Evolutionary conservation across 768 basidiomycete genomes (phyloP).

Genomic region (Trametes coccinea): DNA sequence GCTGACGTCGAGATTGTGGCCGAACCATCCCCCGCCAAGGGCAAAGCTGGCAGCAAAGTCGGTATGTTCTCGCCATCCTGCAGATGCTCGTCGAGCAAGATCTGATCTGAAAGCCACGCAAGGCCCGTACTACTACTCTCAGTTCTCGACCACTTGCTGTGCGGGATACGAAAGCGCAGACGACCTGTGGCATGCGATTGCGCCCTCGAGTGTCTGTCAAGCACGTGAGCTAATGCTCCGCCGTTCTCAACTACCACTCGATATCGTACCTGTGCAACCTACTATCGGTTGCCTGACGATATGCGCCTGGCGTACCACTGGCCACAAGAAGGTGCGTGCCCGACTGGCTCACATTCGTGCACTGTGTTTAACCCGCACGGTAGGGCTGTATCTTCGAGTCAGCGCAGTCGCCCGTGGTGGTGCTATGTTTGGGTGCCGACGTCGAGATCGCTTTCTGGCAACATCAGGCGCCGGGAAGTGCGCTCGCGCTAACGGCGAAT

Average conservation of each 20-base stretch:
- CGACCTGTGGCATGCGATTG: neutral
- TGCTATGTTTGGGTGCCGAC: conserved; percentile 22
- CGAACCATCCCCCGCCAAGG: neutral
- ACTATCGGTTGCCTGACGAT: neutral
- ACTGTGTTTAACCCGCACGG: neutral
- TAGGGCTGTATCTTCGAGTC: conserved; percentile 16
- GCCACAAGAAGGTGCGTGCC: conserved; percentile 14
- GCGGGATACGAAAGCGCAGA: neutral
- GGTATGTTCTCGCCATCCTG: neutral
- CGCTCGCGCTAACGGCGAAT: neutral
- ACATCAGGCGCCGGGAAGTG: neutral
- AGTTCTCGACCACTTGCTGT: neutral
- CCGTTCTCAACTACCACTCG: neutral
- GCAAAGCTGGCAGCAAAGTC: neutral
- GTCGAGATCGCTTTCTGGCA: conserved; percentile 16
- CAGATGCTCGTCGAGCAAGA: no score
- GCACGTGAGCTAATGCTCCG: conserved; percentile 14
- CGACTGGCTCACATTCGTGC: neutral
- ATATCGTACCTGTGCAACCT: neutral
- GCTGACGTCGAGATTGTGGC: conserved; percentile 8
- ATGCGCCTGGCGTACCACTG: conserved; percentile 14
- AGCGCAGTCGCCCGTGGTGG: neutral
- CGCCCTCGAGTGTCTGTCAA: neutral
- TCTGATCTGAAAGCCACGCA: no score
- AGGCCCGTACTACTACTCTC: conserved; percentile 11